Evolutionary conservation across 108 stramenopile genomes (phyloP).

Genomic region (Aurantiochytrium sp.): DNA sequence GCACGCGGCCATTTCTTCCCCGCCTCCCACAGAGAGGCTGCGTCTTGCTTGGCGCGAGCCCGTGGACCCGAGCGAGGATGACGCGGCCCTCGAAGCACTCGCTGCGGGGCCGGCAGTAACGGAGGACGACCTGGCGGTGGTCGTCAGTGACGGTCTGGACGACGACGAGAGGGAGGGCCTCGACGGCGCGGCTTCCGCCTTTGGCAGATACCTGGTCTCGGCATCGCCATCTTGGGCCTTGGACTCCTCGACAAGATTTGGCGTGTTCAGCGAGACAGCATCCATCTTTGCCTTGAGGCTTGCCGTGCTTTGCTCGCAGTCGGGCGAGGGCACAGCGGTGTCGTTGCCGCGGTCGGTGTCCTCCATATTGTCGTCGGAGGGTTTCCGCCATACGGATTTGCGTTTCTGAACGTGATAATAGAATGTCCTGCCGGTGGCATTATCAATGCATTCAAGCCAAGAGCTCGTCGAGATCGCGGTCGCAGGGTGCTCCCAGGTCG

Average conservation of each 20-base stretch:
- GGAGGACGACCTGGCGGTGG: neutral
- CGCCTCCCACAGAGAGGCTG: neutral
- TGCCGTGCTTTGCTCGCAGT: too few species aligned
- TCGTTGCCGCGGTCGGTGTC: neutral
- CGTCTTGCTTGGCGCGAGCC: neutral
- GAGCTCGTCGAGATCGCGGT: neutral
- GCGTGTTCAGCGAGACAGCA: neutral
- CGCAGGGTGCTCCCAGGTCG: constrained; percentile 9
- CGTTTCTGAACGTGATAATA: neutral
- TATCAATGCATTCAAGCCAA: constrained; percentile 30
- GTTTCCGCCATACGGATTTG: neutral
- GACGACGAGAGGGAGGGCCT: neutral
- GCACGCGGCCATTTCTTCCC: neutral
- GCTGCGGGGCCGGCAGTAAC: too few species aligned
- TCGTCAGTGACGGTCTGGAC: neutral
- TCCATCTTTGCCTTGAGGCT: too few species aligned
- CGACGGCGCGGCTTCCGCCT: neutral
- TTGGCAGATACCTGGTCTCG: neutral
- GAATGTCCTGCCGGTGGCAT: neutral
- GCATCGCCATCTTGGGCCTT: too few species aligned
- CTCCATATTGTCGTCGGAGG: neutral
- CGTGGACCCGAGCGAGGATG: too few species aligned
- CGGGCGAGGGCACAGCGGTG: too few species aligned
- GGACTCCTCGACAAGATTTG: too few species aligned
- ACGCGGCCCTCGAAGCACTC: too few species aligned